Conservation (phyloP, 2,329 filamentous ascomycete species). For the Pezicula rhizophila region DNA sequence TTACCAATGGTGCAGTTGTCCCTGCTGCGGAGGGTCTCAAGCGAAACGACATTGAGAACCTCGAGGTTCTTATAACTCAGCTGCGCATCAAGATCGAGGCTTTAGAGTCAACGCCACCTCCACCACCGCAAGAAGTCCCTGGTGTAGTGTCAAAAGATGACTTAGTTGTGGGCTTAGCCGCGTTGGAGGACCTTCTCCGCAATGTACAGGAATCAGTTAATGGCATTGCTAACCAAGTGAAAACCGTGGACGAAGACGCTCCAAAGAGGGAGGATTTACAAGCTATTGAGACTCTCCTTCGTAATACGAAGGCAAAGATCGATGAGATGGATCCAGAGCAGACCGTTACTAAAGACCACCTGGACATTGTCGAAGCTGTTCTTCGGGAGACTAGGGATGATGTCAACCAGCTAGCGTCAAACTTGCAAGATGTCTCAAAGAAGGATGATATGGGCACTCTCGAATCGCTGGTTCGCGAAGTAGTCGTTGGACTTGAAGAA, state of each 20-base stretch:
- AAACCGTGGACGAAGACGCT: conserved; percentile 33
- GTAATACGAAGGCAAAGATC: conserved; percentile 81
- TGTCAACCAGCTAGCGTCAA: conserved; percentile 58
- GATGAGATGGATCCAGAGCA: conserved; percentile 77
- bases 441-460: conserved; percentile 75
- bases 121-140: conserved; percentile 32
- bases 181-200: conserved; percentile 47
- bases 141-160: conserved; percentile 46
- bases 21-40: conserved; percentile 48
- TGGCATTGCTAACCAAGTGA: conserved; percentile 39
- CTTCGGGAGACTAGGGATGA: conserved; percentile 71
- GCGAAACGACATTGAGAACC: conserved; percentile 73
- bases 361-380: conserved; percentile 47
- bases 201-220: conserved; percentile 54
- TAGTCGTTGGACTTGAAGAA: conserved; percentile 72
- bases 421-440: conserved; percentile 64
- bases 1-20: conserved; percentile 45
- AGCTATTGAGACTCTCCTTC: conserved; percentile 83
- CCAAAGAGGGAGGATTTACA: conserved; percentile 79
- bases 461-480: conserved; percentile 72
- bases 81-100: conserved; percentile 79
- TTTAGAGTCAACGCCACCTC: conserved; percentile 52
- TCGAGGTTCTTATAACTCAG: conserved; percentile 78
- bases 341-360: conserved; percentile 58
- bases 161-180: conserved; percentile 45